Evolutionary conservation across 805 yeast species (phyloP), one percentile per base, ranked within the genome.

Genomic region (Wickerhamiella nectarea): DNA sequence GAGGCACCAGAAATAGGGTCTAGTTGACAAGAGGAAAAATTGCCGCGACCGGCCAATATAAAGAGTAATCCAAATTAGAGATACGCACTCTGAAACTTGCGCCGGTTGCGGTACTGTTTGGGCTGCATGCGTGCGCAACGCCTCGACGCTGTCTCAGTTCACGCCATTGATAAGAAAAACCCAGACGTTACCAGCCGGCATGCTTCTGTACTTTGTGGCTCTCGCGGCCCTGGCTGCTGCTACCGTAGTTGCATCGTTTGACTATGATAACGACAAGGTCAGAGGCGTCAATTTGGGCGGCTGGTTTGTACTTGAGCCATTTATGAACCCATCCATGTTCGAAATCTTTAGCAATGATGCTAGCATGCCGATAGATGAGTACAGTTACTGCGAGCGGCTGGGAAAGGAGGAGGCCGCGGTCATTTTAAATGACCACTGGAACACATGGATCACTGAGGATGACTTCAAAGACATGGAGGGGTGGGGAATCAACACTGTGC

Each of bases 261-360:
- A 48, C 45, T 57, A 55, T 45, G 39, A 43, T 37, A 44, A 26
- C 22, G 50, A 48, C 21, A 54, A 54, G 42, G 60, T 56, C 6
- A 53, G 57, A 24, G 61, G 61, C 21, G 85, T 84, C 34, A 79
- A 80, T 56, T 61, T 84, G 17, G 95, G 95, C 47, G 94, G 94
- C 35, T 84, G 94, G 94, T 70, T 84, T 38, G 82, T 84, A 1
- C 61, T 84, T 26, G 95, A 84, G 62, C 84, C 94, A 2, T 84
- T 70, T 60, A 84, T 84, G 52, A 80, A 86, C 1, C 94, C 94
- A 1, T 74, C 85, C 1, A 33, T 45, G 38, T 45, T 45, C 17
- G 15, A 17, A 12, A n/a, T 19, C 4, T 21, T 24, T 14, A 15
- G 19, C n/a, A 19, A 21, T n/a, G 46, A 69, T 64, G 34, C n/a